Evolutionary conservation across 331 rosid species (phyloP).

Genomic region (Quercus phellos): DNA sequence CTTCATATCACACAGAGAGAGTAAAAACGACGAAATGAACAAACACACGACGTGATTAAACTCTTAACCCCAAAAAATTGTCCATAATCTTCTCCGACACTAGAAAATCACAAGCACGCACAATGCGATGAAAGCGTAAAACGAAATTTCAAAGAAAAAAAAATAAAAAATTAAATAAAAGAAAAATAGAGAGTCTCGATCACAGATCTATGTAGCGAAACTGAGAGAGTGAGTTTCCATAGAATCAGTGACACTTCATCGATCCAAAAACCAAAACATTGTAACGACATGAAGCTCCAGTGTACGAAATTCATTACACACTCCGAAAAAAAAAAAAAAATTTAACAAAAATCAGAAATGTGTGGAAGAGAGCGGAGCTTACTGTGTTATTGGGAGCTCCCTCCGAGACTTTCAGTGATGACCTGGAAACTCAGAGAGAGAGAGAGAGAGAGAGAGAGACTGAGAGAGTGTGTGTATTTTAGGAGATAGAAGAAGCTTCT

Average conservation of each 20-base stretch:
- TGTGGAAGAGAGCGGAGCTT: slow-evolving; percentile 20
- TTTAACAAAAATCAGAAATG: neutral
- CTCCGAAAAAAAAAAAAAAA: neutral
- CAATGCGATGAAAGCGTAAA: neutral
- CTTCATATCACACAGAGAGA: neutral
- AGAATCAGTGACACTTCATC: neutral
- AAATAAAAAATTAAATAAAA: neutral
- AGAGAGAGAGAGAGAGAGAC: neutral
- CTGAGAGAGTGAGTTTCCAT: neutral
- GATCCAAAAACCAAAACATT: neutral
- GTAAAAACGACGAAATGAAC: neutral
- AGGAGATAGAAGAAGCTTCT: neutral
- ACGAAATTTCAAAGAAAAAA: neutral
- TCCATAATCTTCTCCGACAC: neutral
- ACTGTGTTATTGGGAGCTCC: slow-evolving; percentile 38
- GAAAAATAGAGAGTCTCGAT: neutral
- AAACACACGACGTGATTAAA: neutral
- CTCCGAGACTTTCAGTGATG: slow-evolving; percentile 29
- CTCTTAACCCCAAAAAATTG: neutral
- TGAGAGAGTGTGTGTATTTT: neutral
- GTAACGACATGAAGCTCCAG: neutral
- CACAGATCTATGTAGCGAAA: slow-evolving; percentile 35
- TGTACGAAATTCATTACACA: neutral
- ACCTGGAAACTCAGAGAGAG: slow-evolving; percentile 21
- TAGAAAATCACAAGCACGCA: neutral